Percentiles rank a stretch among this genome's conserved stretches.
phyloP scores from a whole-genome alignment of 441 rosid species.

The Corymbia citriodora region DNA sequence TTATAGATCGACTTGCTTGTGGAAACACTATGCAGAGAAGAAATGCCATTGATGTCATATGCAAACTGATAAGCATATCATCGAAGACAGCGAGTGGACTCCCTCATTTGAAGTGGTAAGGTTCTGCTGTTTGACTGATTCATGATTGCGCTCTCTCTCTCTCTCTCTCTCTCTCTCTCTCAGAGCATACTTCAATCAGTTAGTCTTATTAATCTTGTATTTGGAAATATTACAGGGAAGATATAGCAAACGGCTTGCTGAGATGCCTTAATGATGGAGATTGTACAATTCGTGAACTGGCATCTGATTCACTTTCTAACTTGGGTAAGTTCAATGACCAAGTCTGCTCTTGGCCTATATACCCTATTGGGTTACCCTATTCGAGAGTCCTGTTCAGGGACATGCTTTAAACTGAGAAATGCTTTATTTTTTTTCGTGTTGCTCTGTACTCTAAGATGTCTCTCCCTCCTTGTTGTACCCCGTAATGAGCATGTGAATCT shows the following conservation, averaged over 20 bases:
- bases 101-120: constrained; percentile 58
- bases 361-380: neutral
- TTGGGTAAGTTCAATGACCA: constrained; percentile 41
- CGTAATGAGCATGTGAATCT: neutral
- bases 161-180: neutral
- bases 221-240: constrained; percentile 47
- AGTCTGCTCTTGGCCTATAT: neutral
- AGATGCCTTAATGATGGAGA: constrained; percentile 61
- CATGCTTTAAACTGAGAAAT: neutral
- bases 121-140: constrained; percentile 5
- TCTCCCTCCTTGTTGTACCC: neutral
- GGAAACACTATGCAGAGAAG: constrained; percentile 59
- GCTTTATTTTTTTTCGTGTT: neutral
- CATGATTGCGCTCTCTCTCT: constrained; percentile 16
- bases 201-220: neutral
- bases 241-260: constrained; percentile 54
- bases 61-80: constrained; percentile 47
- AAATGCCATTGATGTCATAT: constrained; percentile 79
- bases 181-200: neutral
- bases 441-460: neutral
- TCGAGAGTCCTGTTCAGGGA: neutral
- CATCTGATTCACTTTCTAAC: constrained; percentile 51
- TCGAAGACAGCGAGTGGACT: constrained; percentile 28
- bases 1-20: constrained; percentile 63
- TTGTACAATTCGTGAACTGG: constrained; percentile 39